Evolutionary conservation across 192 early-diverging fungal species (phyloP), one percentile per base, ranked within the genome.

Genomic region (Backusella tuberculispora): DNA sequence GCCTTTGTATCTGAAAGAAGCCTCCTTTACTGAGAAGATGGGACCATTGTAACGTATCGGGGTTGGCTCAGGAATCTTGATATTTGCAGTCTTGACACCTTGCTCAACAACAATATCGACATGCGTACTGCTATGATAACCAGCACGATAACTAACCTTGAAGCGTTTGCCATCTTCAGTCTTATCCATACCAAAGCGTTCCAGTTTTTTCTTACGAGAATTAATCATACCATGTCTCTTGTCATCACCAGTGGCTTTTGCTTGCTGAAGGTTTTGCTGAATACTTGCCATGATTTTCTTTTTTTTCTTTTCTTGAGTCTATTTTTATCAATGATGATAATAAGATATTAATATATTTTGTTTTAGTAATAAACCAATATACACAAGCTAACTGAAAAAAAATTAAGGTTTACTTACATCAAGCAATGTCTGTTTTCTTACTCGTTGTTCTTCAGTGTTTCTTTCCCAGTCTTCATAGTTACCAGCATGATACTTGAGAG

Each of bases 401-500:
- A 65, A 47, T 48, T 29, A 7, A 9, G 46, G 5, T 6, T 9
- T 26, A 37, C 38, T 34, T 71, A 81, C 86, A 41, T 87, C 85
- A 2, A 79, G 77, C 75, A 90, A 84, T 46, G 89, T 83, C 76
- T 92, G 86, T 76, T 93, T 91, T 76, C 88, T 87, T 66, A 87
- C 83, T 43, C 84, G 85, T 71, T 92, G 85, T 68, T 96, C 90
- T 69, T 94, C 92, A 63, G 86, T 83, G 65, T 90, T 91, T 82
- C 88, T 80, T 76, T 93, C 87, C 74, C 89, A 96, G 69, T 95
- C 93, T 63, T 94, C 90, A 83, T 92, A 98, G 85, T 96, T 96
- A 50, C 95, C 95, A 24, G 84, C 83, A 72, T 93, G 89, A 81
- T 96, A 96, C 0, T 77, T 83, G 41, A 96, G 85, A 73, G 85